Evolutionary conservation across 2,329 filamentous ascomycete species (phyloP), one percentile per base, ranked within the genome.

Genomic region (Sarocladium brachiariae): DNA sequence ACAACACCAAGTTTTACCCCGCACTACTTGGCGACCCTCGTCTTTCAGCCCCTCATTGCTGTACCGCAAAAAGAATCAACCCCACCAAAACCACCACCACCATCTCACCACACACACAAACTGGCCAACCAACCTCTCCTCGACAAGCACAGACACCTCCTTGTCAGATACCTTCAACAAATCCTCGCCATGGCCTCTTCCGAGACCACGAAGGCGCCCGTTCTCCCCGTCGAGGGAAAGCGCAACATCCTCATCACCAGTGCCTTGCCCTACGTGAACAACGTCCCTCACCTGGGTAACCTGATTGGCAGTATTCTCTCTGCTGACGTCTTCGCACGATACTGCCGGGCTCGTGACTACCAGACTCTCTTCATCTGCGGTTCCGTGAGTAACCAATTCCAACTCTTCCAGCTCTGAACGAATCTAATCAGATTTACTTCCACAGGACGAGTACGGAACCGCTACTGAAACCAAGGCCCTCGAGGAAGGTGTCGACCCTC

Each of bases 391-490:
- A 11, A n/a, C n/a, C n/a, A n/a, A n/a, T n/a, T n/a, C n/a, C n/a
- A n/a, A n/a, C n/a, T n/a, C n/a, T n/a, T n/a, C n/a, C n/a, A n/a
- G n/a, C n/a, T n/a, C n/a, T n/a, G n/a, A n/a, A n/a, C n/a, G n/a
- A n/a, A n/a, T n/a, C n/a, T n/a, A n/a, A n/a, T n/a, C n/a, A n/a
- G n/a, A n/a, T n/a, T n/a, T n/a, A n/a, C n/a, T n/a, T n/a, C n/a
- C n/a, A n/a, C n/a, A 61, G 49, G 92, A 96, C 72, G 89, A 97
- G 70, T 97, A 96, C 68, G 92, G 92, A 52, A 97, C 92, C 11
- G 91, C 92, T 19, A 96, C 91, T 27, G 92, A 96, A 70, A 96
- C 92, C 23, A 96, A 95, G 73, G 92, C 92, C 4, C 81, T 96
- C 35, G 89, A 95, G 66, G 89, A 93, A 65, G 85, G 86, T 13